These are phyloP conservation scores for Termitomyces sp. DNA, from an alignment of 768 basidiomycete species.

Conservation along the genomic window DNA sequence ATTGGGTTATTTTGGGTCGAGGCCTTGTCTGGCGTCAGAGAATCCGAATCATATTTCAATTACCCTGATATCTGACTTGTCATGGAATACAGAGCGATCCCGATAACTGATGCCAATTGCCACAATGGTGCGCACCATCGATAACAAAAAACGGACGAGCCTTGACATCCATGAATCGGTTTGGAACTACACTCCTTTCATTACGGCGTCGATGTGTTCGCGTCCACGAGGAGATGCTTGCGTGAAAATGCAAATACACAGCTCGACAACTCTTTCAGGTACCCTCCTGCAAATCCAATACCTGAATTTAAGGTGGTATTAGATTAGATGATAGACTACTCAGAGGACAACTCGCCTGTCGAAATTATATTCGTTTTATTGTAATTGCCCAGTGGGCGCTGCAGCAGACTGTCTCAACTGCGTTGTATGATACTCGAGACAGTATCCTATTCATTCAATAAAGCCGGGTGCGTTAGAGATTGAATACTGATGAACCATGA, in stretches of 20 bases:
- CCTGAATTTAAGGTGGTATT: neutral
- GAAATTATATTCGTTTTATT: neutral
- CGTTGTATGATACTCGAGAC: neutral
- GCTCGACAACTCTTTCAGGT: neutral
- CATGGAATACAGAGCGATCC: neutral
- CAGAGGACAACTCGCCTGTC: neutral
- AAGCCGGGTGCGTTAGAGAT: neutral
- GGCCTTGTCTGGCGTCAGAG: too few relatives aligned
- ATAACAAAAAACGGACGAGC: neutral
- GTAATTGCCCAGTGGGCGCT: neutral
- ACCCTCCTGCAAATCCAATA: conserved; percentile 1
- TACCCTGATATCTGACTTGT: neutral
- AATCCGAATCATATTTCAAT: neutral
- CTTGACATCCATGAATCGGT: neutral
- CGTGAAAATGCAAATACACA: neutral
- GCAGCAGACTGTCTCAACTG: neutral
- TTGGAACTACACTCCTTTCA: too few relatives aligned
- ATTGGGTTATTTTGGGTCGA: too few relatives aligned
- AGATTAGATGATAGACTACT: neutral
- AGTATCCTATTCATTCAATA: neutral
- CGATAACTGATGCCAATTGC: neutral
- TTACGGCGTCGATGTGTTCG: too few relatives aligned
- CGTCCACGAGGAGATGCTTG: too few relatives aligned
- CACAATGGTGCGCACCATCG: neutral
- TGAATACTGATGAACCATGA: neutral